phyloP scores from a whole-genome alignment of 345 rosid species.

The Eutrema yunnanense region DNA sequence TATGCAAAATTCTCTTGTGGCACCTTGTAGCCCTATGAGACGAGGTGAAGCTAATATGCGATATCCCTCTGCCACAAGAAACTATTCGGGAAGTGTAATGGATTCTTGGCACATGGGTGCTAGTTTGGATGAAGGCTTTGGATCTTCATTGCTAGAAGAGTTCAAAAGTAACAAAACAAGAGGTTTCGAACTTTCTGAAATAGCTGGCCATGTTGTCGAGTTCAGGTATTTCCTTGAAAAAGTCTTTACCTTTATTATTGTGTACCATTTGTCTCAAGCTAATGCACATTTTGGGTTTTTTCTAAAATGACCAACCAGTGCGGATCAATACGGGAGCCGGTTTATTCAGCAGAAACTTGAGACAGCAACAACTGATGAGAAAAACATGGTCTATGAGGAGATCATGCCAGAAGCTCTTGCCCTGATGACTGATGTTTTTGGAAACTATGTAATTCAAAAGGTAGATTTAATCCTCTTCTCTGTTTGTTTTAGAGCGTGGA shows the following conservation, averaged over 20 bases:
- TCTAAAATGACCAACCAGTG: slow-evolving; percentile 30
- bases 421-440: slow-evolving; percentile 91
- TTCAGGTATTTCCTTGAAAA: slow-evolving; percentile 42
- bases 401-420: slow-evolving; percentile 77
- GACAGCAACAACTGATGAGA: slow-evolving; percentile 74
- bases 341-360: slow-evolving; percentile 95
- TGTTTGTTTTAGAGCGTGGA: too few species aligned
- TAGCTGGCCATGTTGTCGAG: slow-evolving; percentile 65
- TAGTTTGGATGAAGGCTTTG: slow-evolving; percentile 45
- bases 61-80: slow-evolving; percentile 46
- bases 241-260: neutral
- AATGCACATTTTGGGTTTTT: neutral
- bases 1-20: slow-evolving; percentile 47
- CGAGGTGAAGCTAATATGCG: slow-evolving; percentile 47
- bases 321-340: slow-evolving; percentile 88
- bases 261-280: neutral
- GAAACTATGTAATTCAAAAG: slow-evolving; percentile 94
- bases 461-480: slow-evolving; percentile 28
- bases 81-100: slow-evolving; percentile 43
- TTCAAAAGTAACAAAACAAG: slow-evolving; percentile 66
- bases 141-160: slow-evolving; percentile 65
- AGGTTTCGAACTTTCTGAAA: slow-evolving; percentile 63
- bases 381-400: slow-evolving; percentile 77
- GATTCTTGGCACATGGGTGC: slow-evolving; percentile 57
- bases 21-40: slow-evolving; percentile 54